These are phyloP conservation scores for Ascochyta rabiei DNA, from an alignment of 2,329 filamentous ascomycete genomes.

Conservation along the genomic window DNA sequence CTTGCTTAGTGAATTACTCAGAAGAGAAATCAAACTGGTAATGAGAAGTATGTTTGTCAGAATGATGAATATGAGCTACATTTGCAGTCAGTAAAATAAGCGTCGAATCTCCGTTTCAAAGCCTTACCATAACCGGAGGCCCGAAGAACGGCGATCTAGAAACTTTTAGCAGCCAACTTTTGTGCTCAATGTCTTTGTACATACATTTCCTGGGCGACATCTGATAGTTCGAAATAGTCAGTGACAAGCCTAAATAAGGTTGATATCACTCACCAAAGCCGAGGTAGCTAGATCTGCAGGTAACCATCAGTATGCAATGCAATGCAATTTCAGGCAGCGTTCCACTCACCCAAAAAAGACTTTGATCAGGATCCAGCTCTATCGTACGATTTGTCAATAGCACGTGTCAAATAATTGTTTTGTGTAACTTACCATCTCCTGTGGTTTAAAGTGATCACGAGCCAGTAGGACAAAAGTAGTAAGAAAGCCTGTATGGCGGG, in stretches of 20 bases:
- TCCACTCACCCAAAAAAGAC: constrained; percentile 72
- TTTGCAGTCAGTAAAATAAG: constrained; percentile 33
- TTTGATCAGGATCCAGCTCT: constrained; percentile 74
- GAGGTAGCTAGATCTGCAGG: constrained; percentile 65
- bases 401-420: too few relatives aligned
- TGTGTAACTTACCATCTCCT: constrained; percentile 61
- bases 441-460: constrained; percentile 69
- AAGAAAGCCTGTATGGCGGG: constrained; percentile 67
- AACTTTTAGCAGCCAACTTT: constrained; percentile 19
- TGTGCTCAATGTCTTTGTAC: neutral
- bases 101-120: constrained; percentile 10
- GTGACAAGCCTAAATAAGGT: neutral
- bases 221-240: constrained; percentile 38
- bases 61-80: constrained; percentile 72
- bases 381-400: constrained; percentile 17
- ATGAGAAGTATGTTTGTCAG: constrained; percentile 80
- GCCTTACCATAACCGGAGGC: constrained; percentile 57
- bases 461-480: constrained; percentile 83
- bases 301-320: neutral
- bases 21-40: constrained; percentile 77
- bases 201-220: constrained; percentile 55
- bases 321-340: constrained; percentile 1
- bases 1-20: constrained; percentile 74
- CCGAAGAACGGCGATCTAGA: constrained; percentile 58
- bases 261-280: constrained; percentile 65